Conservation (phyloP, 75 land plant species). For the Adiantum capillusveneris region DNA sequence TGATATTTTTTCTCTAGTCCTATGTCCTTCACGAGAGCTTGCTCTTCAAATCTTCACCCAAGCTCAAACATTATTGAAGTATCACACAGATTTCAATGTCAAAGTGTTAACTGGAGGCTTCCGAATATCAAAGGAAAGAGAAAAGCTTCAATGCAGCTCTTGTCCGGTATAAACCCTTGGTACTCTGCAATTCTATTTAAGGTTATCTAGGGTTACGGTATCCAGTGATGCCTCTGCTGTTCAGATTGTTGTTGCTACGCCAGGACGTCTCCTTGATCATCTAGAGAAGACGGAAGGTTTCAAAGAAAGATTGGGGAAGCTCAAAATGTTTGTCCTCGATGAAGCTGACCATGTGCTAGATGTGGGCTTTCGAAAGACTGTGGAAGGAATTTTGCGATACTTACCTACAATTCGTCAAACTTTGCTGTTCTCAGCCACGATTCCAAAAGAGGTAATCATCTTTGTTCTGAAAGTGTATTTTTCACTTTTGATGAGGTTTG, state of each 20-base stretch:
- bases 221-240: conserved; percentile 1
- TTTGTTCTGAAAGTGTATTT: too few species aligned
- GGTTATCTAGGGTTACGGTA: not conserved
- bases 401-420: conserved; percentile 71
- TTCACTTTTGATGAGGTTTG: too few species aligned
- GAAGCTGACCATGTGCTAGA: conserved; percentile 71
- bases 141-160: conserved; percentile 42
- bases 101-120: conserved; percentile 61
- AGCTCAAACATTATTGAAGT: conserved; percentile 46
- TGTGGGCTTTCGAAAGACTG: conserved; percentile 58
- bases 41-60: conserved; percentile 71
- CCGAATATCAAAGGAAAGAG: conserved; percentile 51
- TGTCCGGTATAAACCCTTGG: conserved; percentile 53
- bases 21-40: conserved; percentile 72
- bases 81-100: conserved; percentile 55
- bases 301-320: conserved; percentile 51
- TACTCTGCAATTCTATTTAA: not conserved
- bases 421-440: conserved; percentile 63
- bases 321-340: conserved; percentile 65
- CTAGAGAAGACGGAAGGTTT: conserved; percentile 55
- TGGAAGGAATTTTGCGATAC: conserved; percentile 59
- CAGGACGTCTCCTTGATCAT: conserved; percentile 78
- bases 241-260: conserved; percentile 80
- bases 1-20: conserved; percentile 49
- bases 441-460: conserved; percentile 52